Evolutionary conservation across 257 asterid genomes (phyloP), one percentile per base, ranked within the genome.

Genomic region (Forsythia suspensa): DNA sequence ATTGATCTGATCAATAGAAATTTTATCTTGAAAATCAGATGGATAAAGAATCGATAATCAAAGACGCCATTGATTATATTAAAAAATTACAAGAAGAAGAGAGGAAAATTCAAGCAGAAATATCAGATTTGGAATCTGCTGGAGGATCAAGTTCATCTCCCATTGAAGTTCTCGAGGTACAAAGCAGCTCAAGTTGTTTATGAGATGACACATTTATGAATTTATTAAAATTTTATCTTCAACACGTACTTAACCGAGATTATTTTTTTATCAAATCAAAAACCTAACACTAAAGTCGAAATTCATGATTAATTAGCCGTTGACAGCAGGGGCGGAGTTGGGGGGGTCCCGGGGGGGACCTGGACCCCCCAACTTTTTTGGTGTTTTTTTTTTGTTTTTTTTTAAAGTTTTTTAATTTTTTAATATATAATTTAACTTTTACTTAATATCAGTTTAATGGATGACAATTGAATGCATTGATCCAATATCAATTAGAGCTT

Each of bases 31-130:
- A 21, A 21, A 29, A 8, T 11, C 51, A 94, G 97, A 88, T 94
- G 98, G 96, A 92, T 84, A 95, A 95, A 73, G 98, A 97, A 0
- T 95, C 98, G 7, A 92, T 89, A 2, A 83, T 95, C 55, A 95
- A 90, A 81, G 98, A 95, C 76, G 98, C 98, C 1, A 95, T 95
- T 29, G 94, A 84, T 75, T 88, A 95, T 75, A 95, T 95, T 63
- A 83, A 88, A 74, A 76, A 88, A 13, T 76, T 95, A 70, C 93
- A 89, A 0, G 90, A 88, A 0, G 90, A 94, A 73, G 92, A 92
- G 89, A 83, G 81, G 74, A 80, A 75, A 55, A 86, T 92, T 66
- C 77, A 82, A 74, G 84, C 85, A 0, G 97, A 95, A 70, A 90
- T 95, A 15, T 63, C 81, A 15, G 91, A 90, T 69, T 59, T 92